Evolutionary conservation across 345 rosid genomes (phyloP).

Genomic region (Arabis alpina): DNA sequence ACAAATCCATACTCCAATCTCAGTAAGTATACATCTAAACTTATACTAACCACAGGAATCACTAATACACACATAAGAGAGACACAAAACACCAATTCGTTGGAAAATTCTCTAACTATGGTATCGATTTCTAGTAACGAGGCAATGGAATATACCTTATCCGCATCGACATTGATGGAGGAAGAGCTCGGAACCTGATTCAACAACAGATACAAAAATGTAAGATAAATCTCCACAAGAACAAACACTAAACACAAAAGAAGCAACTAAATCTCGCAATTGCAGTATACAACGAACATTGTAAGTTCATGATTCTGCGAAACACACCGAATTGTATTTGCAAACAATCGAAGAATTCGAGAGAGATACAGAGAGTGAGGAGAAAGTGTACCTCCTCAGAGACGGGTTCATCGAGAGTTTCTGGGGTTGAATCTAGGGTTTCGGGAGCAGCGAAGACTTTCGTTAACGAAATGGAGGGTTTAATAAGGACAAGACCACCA

Average conservation of each 20-base stretch:
- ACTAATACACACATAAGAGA: neutral
- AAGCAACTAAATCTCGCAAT: neutral
- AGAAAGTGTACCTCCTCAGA: conserved; percentile 50
- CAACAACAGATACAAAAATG: conserved; percentile 10
- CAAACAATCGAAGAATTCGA: neutral
- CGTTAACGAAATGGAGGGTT: conserved; percentile 43
- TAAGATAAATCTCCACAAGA: conserved; percentile 3
- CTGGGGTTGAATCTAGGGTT: conserved; percentile 52
- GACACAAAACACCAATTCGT: neutral
- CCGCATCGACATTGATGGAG: conserved; percentile 53
- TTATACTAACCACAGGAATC: neutral
- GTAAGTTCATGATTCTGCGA: too few relatives aligned
- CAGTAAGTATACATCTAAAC: neutral
- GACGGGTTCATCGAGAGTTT: conserved; percentile 50
- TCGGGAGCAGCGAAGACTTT: conserved; percentile 72
- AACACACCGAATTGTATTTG: neutral
- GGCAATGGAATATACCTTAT: conserved; percentile 47
- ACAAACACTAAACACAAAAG: neutral
- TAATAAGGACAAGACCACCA: conserved; percentile 38
- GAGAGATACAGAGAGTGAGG: neutral
- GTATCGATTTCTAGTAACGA: conserved; percentile 1
- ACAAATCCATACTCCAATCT: neutral
- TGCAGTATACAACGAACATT: too few relatives aligned
- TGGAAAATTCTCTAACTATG: neutral
- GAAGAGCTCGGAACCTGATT: conserved; percentile 50